Conservation (phyloP, 768 basidiomycete species). For the Pholiota microspora region DNA sequence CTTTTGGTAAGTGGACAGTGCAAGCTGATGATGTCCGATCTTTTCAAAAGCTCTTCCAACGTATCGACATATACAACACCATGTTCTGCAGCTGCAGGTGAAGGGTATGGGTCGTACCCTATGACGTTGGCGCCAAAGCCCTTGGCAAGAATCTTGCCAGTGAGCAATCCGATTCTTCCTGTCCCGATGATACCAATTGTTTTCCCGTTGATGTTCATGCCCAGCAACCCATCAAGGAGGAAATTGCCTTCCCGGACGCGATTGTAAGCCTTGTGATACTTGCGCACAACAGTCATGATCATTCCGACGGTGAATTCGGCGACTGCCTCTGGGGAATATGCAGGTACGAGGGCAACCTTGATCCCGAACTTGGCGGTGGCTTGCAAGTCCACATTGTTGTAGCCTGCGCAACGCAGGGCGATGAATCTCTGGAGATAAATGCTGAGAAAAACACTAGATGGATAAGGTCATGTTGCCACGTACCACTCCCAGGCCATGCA, state of each 20-base stretch:
- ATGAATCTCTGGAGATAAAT: slow-evolving; percentile 32
- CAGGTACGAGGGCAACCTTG: slow-evolving; percentile 39
- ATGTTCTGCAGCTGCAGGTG: slow-evolving; percentile 29
- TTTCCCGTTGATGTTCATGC: slow-evolving; percentile 39
- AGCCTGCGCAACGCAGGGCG: slow-evolving; percentile 40
- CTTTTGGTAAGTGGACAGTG: slow-evolving; percentile 38
- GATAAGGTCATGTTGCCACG: slow-evolving; percentile 8
- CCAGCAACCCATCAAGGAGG: slow-evolving; percentile 41
- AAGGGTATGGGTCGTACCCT: slow-evolving; percentile 39
- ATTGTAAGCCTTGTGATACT: slow-evolving; percentile 44
- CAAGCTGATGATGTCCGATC: slow-evolving; percentile 40
- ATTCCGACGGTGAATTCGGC: slow-evolving; percentile 47
- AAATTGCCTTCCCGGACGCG: slow-evolving; percentile 47
- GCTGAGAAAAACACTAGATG: not conserved
- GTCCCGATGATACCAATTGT: slow-evolving; percentile 45
- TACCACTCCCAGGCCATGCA: slow-evolving; percentile 35
- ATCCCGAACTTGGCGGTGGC: slow-evolving; percentile 29
- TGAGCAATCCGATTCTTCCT: slow-evolving; percentile 40
- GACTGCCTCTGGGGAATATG: slow-evolving; percentile 43
- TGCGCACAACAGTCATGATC: slow-evolving; percentile 42
- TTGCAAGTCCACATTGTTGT: slow-evolving; percentile 39
- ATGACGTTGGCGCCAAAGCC: slow-evolving; percentile 39
- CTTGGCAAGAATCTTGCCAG: slow-evolving; percentile 38
- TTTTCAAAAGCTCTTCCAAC: slow-evolving; percentile 31
- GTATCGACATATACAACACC: slow-evolving; percentile 37